phyloP scores from a whole-genome alignment of 2,329 filamentous ascomycete genomes.

The Blumeriella jaapii region DNA sequence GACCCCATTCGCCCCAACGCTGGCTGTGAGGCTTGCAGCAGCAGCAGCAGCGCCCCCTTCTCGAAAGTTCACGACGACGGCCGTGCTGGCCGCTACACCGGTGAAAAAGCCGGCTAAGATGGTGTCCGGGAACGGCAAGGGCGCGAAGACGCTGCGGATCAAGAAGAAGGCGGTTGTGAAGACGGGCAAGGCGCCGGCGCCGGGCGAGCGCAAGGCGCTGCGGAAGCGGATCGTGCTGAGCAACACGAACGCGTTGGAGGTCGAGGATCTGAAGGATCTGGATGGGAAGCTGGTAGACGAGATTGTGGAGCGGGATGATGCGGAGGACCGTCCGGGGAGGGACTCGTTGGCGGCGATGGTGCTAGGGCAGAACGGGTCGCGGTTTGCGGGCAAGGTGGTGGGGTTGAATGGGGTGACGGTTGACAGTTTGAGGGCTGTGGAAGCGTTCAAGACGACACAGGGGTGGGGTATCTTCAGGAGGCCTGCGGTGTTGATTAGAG shows the following conservation, averaged over 20 bases:
- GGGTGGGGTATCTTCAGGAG: conserved; percentile 77
- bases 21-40: conserved; percentile 22
- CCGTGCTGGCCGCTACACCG: conserved; percentile 4
- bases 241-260: conserved; percentile 83
- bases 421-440: conserved; percentile 69
- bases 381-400: conserved; percentile 51
- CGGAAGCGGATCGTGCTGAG: conserved; percentile 84
- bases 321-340: conserved; percentile 28
- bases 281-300: conserved; percentile 41
- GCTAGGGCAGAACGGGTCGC: neutral
- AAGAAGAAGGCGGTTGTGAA: conserved; percentile 32
- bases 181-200: conserved; percentile 42
- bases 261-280: conserved; percentile 55
- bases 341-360: conserved; percentile 1
- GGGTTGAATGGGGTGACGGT: conserved; percentile 58
- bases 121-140: conserved; percentile 7
- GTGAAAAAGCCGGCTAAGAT: conserved; percentile 5
- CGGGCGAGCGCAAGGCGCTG: conserved; percentile 76
- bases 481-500: conserved; percentile 67
- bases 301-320: conserved; percentile 51
- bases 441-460: conserved; percentile 86
- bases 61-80: conserved; percentile 23
- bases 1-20: conserved; percentile 32
- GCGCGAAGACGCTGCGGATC: conserved; percentile 20
- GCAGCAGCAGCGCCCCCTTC: conserved; percentile 24